Conservation (phyloP, 1,284 basidiomycete genomes). For the Rhizoctonia solani region DNA sequence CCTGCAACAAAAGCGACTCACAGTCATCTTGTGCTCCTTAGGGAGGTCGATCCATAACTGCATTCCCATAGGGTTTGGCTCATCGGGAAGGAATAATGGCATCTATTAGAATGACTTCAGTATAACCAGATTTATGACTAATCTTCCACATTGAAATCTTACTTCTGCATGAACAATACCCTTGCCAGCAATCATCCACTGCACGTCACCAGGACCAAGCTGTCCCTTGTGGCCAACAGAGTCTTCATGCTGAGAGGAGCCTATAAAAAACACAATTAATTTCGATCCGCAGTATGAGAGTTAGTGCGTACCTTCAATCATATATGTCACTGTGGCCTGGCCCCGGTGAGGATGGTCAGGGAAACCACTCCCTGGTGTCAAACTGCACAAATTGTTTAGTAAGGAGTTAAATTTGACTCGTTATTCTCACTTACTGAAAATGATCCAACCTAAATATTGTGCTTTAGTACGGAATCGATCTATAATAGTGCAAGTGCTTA, state of each 20-base stretch:
- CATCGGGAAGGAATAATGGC: constrained; percentile 75
- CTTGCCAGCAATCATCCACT: constrained; percentile 90
- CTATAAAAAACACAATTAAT: not conserved
- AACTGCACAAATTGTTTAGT: constrained; percentile 47
- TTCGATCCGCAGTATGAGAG: not conserved
- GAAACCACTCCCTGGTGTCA: constrained; percentile 54
- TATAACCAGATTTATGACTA: not conserved
- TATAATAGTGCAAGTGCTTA: constrained; percentile 39
- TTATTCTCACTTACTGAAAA: constrained; percentile 65
- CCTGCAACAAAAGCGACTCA: constrained; percentile 46
- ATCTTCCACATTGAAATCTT: not conserved
- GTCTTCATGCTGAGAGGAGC: constrained; percentile 85
- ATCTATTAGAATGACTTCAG: constrained; percentile 50
- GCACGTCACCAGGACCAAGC: constrained; percentile 83
- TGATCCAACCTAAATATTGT: constrained; percentile 58
- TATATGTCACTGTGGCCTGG: constrained; percentile 86
- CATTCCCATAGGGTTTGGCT: constrained; percentile 74
- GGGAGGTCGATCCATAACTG: constrained; percentile 97
- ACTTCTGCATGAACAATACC: constrained; percentile 71
- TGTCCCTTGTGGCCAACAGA: constrained; percentile 77
- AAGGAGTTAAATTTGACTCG: constrained; percentile 52
- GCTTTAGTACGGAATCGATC: not conserved
- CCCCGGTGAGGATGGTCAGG: constrained; percentile 87
- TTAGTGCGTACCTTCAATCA: constrained; percentile 68
- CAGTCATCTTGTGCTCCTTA: constrained; percentile 81